These are phyloP conservation scores for Cyclostephanos invisitatus DNA, from an alignment of 108 stramenopile species.

Conservation along the genomic window DNA sequence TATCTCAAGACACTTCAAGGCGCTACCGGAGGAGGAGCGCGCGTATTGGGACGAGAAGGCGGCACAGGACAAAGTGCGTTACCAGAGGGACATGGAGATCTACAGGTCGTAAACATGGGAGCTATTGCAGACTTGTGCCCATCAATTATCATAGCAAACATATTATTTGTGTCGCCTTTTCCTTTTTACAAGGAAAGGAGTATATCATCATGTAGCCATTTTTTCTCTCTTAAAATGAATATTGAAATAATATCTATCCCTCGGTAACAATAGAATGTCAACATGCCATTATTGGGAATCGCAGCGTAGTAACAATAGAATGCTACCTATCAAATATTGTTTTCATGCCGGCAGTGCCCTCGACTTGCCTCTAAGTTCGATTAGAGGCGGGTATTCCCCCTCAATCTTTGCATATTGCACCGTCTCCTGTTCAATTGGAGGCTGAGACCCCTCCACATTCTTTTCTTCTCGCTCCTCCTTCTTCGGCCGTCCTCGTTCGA, in stretches of 20 bases:
- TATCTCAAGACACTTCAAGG: slow-evolving; percentile 78
- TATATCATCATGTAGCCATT: neutral
- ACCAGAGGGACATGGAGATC: slow-evolving; percentile 50
- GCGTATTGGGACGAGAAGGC: slow-evolving; percentile 23
- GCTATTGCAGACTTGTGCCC: neutral
- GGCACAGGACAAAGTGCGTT: slow-evolving; percentile 61
- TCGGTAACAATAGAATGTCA: no score
- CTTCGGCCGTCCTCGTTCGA: neutral
- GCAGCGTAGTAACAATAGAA: no score
- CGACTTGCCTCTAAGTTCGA: no score
- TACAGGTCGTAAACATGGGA: slow-evolving; percentile 27
- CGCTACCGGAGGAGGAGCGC: slow-evolving; percentile 58
- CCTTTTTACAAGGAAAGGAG: neutral
- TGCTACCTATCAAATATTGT: no score
- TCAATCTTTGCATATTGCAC: no score
- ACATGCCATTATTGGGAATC: no score
- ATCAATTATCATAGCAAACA: neutral
- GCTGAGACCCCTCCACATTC: neutral
- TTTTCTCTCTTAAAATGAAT: neutral
- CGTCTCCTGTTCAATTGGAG: neutral
- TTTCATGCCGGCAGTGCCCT: neutral
- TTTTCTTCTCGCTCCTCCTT: neutral
- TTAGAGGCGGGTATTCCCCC: no score
- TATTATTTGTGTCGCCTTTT: neutral
- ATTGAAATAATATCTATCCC: no score